Conservation (phyloP, 768 basidiomycete species). For the Trametes meyenii region DNA sequence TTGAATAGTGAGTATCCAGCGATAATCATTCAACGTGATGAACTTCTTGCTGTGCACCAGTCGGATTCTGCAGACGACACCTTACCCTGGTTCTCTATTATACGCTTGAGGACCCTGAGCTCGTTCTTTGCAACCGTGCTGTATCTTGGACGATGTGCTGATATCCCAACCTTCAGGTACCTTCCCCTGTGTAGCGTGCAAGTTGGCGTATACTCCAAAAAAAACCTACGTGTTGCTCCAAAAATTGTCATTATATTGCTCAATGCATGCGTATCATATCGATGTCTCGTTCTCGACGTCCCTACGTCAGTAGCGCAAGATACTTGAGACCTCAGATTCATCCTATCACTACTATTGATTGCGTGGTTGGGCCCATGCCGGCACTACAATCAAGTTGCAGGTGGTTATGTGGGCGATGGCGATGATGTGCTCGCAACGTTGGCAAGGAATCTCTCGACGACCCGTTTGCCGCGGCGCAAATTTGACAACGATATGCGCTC, state of each 20-base stretch:
- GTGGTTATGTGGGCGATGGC: neutral
- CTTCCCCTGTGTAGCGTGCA: neutral
- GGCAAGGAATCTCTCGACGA: slow-evolving; percentile 72
- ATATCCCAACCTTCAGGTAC: neutral
- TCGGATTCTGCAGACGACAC: slow-evolving; percentile 34
- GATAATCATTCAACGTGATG: slow-evolving; percentile 21
- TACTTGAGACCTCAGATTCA: too few species aligned
- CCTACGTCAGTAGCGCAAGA: neutral
- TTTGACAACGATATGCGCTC: slow-evolving; percentile 89
- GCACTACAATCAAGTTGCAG: neutral
- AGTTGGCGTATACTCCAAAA: neutral
- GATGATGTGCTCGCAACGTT: slow-evolving; percentile 45
- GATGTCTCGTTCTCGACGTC: neutral
- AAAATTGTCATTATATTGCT: neutral
- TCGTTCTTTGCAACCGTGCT: neutral
- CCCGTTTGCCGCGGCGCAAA: slow-evolving; percentile 74
- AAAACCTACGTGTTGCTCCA: neutral
- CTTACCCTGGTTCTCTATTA: slow-evolving; percentile 31
- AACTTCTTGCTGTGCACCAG: slow-evolving; percentile 37
- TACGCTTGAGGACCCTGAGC: slow-evolving; percentile 36
- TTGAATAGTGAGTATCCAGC: slow-evolving; percentile 13
- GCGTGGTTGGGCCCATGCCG: too few species aligned
- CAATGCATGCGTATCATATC: neutral
- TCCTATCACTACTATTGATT: too few species aligned
- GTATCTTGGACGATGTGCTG: neutral